Conservation (phyloP, 1,139 yeast genomes). For the Barnettozyma hawaiiensis region DNA sequence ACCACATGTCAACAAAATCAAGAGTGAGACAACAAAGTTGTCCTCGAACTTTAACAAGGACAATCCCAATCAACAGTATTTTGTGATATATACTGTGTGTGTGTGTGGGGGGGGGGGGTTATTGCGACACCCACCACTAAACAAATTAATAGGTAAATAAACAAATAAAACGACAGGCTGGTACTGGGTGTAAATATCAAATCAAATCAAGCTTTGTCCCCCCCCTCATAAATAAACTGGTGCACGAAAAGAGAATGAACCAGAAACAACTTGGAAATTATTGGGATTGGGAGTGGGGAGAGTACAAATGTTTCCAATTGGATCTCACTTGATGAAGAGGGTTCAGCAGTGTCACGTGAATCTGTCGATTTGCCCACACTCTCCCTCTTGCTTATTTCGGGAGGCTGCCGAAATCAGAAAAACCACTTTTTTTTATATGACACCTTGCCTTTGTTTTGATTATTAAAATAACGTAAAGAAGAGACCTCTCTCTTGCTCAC, state of each 20-base stretch:
- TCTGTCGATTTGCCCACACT: not conserved
- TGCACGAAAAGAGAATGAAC: slow-evolving; percentile 46
- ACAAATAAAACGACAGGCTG: too few species aligned
- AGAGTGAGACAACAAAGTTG: slow-evolving; percentile 17
- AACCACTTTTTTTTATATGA: not conserved
- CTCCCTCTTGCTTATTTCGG: not conserved
- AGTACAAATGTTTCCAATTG: too few species aligned
- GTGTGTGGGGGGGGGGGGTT: too few species aligned
- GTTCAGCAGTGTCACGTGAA: not conserved
- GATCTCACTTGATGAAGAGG: too few species aligned
- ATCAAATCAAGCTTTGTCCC: too few species aligned
- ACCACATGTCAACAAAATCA: slow-evolving; percentile 25
- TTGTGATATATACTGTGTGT: slow-evolving; percentile 50
- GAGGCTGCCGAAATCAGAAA: not conserved
- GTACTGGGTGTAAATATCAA: slow-evolving; percentile 79
- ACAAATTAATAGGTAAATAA: too few species aligned
- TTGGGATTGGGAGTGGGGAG: too few species aligned
- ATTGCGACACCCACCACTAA: too few species aligned
- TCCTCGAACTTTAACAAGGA: slow-evolving; percentile 4
- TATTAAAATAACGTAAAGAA: not conserved
- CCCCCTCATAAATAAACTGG: slow-evolving; percentile 75
- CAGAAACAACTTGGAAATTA: too few species aligned
- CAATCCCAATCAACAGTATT: slow-evolving; percentile 23
- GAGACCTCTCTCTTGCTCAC: too few species aligned
- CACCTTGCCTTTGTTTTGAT: not conserved